phyloP scores from a whole-genome alignment of 805 yeast genomes.

The Kazachstania bromeliacearum region DNA sequence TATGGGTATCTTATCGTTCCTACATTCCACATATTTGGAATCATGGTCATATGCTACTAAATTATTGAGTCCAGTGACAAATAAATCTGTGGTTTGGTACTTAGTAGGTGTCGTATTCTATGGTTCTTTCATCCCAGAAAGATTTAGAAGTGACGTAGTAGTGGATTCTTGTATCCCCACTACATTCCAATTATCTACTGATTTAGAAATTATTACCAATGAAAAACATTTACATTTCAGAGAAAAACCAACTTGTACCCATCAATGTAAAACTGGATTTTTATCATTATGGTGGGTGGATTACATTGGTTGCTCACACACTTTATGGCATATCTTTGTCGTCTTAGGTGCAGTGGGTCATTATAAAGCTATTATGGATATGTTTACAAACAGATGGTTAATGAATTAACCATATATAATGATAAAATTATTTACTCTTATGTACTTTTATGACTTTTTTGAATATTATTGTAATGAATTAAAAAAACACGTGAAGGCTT shows the following conservation, averaged over 20 bases:
- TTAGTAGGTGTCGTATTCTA: slow-evolving; percentile 76
- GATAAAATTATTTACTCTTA: too few species aligned
- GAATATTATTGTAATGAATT: too few species aligned
- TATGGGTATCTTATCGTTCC: slow-evolving; percentile 60
- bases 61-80: slow-evolving; percentile 57
- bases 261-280: slow-evolving; percentile 21
- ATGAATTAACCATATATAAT: slow-evolving; percentile 1
- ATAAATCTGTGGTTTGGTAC: slow-evolving; percentile 64
- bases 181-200: slow-evolving; percentile 23
- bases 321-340: slow-evolving; percentile 90
- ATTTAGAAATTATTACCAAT: slow-evolving; percentile 25
- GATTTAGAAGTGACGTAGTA: slow-evolving; percentile 65
- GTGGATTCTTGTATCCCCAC: slow-evolving; percentile 39
- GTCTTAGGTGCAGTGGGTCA: slow-evolving; percentile 85
- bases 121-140: slow-evolving; percentile 82
- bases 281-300: slow-evolving; percentile 78
- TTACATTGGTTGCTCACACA: slow-evolving; percentile 68
- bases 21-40: slow-evolving; percentile 42
- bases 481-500: too few species aligned
- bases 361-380: slow-evolving; percentile 64
- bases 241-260: slow-evolving; percentile 31
- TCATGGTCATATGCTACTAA: slow-evolving; percentile 44
- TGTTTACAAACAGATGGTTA: slow-evolving; percentile 42
- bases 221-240: slow-evolving; percentile 33
- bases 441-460: too few species aligned